Percentiles rank a stretch among this genome's conserved stretches.
phyloP scores from a whole-genome alignment of 2,329 filamentous ascomycete genomes.

The Exophiala aquamarina region DNA sequence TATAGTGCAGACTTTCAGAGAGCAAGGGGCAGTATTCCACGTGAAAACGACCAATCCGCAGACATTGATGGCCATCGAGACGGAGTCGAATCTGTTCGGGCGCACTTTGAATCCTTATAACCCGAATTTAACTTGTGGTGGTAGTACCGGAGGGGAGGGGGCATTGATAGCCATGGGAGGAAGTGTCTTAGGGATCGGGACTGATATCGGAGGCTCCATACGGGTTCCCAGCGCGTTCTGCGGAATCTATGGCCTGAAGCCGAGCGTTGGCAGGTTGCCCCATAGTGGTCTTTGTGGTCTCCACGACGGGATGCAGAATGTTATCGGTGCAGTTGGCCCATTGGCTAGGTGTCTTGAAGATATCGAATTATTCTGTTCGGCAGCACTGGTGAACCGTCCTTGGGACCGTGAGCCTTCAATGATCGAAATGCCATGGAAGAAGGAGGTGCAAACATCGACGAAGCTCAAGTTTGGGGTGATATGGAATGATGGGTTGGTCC shows the following conservation, averaged over 20 bases:
- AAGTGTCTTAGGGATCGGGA: constrained; percentile 54
- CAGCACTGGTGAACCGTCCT: constrained; percentile 44
- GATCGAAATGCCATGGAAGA: constrained; percentile 51
- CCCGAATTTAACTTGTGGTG: constrained; percentile 49
- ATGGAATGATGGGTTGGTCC: constrained; percentile 64
- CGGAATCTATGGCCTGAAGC: constrained; percentile 52
- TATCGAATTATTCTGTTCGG: constrained; percentile 43
- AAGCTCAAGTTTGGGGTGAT: constrained; percentile 59
- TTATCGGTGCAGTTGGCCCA: constrained; percentile 54
- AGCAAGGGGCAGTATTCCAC: constrained; percentile 32
- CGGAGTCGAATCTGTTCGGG: constrained; percentile 32
- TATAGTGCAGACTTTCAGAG: constrained; percentile 28
- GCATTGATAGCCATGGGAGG: constrained; percentile 54
- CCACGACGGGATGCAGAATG: constrained; percentile 23
- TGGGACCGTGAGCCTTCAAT: constrained; percentile 56
- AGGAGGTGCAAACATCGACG: constrained; percentile 15
- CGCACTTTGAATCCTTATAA: constrained; percentile 56
- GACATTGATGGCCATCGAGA: constrained; percentile 32
- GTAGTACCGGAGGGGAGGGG: constrained; percentile 58
- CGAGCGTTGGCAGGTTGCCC: constrained; percentile 31
- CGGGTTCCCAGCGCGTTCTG: constrained; percentile 47
- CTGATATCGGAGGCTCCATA: constrained; percentile 49
- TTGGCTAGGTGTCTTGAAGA: constrained; percentile 54
- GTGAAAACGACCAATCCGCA: constrained; percentile 33
- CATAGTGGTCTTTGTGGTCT: constrained; percentile 9